phyloP scores from a whole-genome alignment of 2,329 filamentous ascomycete genomes.

The Dothistroma septosporum region DNA sequence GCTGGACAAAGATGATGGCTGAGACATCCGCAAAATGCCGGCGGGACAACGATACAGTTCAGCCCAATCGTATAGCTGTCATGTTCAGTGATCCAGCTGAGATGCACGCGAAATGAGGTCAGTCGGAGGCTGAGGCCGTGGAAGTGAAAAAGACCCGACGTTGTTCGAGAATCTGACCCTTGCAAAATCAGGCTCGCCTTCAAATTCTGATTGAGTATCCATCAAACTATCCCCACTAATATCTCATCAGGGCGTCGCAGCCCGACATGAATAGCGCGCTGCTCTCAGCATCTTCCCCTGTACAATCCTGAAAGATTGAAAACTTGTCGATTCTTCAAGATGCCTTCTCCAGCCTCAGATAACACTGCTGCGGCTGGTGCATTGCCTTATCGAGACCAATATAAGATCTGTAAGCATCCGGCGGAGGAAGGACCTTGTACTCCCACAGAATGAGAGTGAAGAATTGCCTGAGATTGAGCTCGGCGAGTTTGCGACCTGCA shows the following conservation, averaged over 20 bases:
- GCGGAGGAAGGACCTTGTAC: slow-evolving; percentile 27
- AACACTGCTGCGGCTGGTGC: slow-evolving; percentile 29
- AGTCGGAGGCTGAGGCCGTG: too few relatives aligned
- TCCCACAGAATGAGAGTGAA: slow-evolving; percentile 32
- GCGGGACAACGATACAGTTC: too few relatives aligned
- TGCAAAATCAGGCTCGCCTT: too few relatives aligned
- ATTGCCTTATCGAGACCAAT: slow-evolving; percentile 29
- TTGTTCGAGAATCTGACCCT: too few relatives aligned
- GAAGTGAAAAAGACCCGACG: too few relatives aligned
- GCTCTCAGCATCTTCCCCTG: too few relatives aligned
- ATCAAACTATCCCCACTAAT: neutral
- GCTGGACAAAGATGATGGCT: too few relatives aligned
- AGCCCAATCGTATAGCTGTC: too few relatives aligned
- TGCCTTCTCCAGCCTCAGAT: slow-evolving; percentile 19
- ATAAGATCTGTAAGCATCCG: slow-evolving; percentile 25
- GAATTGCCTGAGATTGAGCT: slow-evolving; percentile 29
- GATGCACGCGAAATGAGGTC: too few relatives aligned
- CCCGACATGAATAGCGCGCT: neutral
- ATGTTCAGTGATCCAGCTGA: too few relatives aligned
- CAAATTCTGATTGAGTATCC: neutral
- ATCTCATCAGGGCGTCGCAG: neutral
- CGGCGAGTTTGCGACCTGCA: slow-evolving; percentile 20
- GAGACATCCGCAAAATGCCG: too few relatives aligned
- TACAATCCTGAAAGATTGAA: too few relatives aligned
- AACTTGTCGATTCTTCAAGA: neutral